Evolutionary conservation across 1,284 basidiomycete genomes (phyloP).

Genomic region (Caloboletus firmus): DNA sequence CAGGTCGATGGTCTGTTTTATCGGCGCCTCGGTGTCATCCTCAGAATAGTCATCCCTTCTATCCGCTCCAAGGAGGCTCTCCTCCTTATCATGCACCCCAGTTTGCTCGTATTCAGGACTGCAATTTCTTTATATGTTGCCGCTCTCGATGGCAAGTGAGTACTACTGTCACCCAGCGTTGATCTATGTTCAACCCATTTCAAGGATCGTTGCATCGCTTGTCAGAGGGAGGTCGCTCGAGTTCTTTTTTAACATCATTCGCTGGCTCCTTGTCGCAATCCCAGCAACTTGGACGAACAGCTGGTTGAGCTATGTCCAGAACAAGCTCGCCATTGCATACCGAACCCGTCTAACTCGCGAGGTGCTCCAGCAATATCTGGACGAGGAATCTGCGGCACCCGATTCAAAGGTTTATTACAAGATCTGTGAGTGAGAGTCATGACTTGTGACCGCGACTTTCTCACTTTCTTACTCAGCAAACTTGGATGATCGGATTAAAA

Average conservation of each 20-base stretch:
- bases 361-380: conserved; percentile 84
- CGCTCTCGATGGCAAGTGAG: conserved; percentile 87
- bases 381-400: conserved; percentile 61
- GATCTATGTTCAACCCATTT: not conserved
- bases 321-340: conserved; percentile 91
- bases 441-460: not conserved
- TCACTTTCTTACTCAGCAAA: conserved; percentile 55
- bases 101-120: conserved; percentile 85
- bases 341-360: conserved; percentile 84
- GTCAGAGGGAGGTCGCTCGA: conserved; percentile 83
- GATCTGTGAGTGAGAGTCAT: conserved; percentile 54
- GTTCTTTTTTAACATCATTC: conserved; percentile 84
- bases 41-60: conserved; percentile 88
- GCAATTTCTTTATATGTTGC: conserved; percentile 95
- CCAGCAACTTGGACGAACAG: conserved; percentile 97
- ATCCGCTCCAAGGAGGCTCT: conserved; percentile 84
- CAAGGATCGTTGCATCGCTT: conserved; percentile 89
- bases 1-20: conserved; percentile 92
- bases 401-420: conserved; percentile 89
- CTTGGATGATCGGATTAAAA: conserved; percentile 93
- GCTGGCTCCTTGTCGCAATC: conserved; percentile 93
- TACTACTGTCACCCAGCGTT: conserved; percentile 10
- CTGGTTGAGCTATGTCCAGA: conserved; percentile 93
- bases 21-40: conserved; percentile 71
- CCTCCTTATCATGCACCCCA: conserved; percentile 84